A percentile compares a stretch with the other conserved stretches of the same genome.
phyloP scores from a whole-genome alignment of 2,329 filamentous ascomycete genomes.

The Pseudogymnoascus sp. region DNA sequence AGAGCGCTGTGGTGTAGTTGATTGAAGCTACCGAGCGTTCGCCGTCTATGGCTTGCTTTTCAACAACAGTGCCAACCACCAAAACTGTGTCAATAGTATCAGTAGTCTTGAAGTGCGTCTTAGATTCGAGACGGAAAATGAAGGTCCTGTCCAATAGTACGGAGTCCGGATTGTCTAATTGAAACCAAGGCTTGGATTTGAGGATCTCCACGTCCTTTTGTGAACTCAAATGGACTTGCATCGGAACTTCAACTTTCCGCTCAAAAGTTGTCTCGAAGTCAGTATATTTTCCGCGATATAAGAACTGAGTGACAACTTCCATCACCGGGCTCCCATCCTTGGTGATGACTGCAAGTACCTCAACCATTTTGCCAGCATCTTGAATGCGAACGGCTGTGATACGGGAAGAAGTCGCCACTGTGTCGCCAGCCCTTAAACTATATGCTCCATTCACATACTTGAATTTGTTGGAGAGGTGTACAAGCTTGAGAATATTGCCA shows the following conservation, averaged over 20 bases:
- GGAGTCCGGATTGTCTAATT: no score
- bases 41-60: no score
- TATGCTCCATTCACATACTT: slow-evolving; percentile 94
- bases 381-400: slow-evolving; percentile 98
- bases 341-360: slow-evolving; percentile 91
- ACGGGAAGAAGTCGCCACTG: slow-evolving; percentile 84
- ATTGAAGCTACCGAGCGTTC: no score
- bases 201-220: no score
- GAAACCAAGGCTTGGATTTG: no score
- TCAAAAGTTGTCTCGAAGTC: slow-evolving; percentile 97
- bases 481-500: slow-evolving; percentile 88
- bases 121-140: no score
- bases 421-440: slow-evolving; percentile 93
- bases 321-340: slow-evolving; percentile 80
- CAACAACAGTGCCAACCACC: no score
- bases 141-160: no score
- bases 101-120: no score
- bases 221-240: slow-evolving; percentile 51
- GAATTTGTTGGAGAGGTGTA: slow-evolving; percentile 95
- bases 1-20: no score
- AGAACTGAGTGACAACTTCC: slow-evolving; percentile 97
- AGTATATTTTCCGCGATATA: slow-evolving; percentile 31
- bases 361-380: slow-evolving; percentile 97
- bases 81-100: no score
- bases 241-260: slow-evolving; percentile 84